Evolutionary conservation across 2,329 filamentous ascomycete genomes (phyloP), one percentile per base, ranked within the genome.

Genomic region (Fusarium sp.): DNA sequence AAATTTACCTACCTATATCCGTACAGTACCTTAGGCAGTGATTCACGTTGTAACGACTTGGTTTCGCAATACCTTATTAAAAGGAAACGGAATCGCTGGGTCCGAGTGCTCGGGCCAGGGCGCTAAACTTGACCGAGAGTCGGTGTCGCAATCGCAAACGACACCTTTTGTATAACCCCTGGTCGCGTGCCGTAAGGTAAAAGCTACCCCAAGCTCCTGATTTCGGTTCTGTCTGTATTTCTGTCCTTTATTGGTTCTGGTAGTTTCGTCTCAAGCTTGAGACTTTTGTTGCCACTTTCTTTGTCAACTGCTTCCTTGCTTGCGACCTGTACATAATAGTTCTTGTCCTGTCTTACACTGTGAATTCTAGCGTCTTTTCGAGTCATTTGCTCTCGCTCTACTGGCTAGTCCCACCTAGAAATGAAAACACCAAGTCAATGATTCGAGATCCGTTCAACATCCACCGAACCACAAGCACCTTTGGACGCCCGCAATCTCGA

Each of bases 401-500:
- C 42, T 36, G 45, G 48, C 58, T 68, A 68, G 47, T 66, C 63
- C 55, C 65, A 56, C 67, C 60, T 54, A 75, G 79, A 77, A 64
- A 82, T 82, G 79, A 77, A 71, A 70, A 72, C 68, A 72, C 71
- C 77, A 73, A 72, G 68, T 72, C 73, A 78, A 84, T 84, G 82
- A 83, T 84, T 76, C 82, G 82, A 76, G 84, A 86, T 74, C 84
- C 85, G 38, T 87, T 87, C 81, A 81, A 84, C 74, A 79, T 85
- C 71, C 82, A 83, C 73, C 79, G 78, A 68, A 76, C 45, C 67
- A 82, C 79, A 71, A 85, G 84, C 76, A 84, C 87, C 75, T 84
- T 90, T 71, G 85, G 84, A 81, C 81, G 82, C 32, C 85, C 86
- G 58, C 85, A 86, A 65, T 83, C 84, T 55, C 84, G 83, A 70